phyloP scores from a whole-genome alignment of 2,329 filamentous ascomycete genomes.

The Fusarium sp. region DNA sequence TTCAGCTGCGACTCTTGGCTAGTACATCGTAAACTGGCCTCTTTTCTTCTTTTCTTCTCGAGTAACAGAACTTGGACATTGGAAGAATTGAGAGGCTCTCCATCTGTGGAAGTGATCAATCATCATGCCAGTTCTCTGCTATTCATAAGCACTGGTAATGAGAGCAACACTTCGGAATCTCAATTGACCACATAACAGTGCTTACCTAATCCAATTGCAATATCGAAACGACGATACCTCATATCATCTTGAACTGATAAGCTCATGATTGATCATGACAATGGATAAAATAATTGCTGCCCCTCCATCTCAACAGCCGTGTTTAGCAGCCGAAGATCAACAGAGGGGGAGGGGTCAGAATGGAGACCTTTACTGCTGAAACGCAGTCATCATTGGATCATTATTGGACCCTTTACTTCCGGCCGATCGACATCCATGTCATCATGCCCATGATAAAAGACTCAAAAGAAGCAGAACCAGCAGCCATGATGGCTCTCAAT shows the following conservation, averaged over 20 bases:
- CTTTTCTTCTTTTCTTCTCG: background rate
- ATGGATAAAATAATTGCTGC: slow-evolving; percentile 12
- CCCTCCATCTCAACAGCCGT: slow-evolving; percentile 46
- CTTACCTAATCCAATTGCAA: background rate
- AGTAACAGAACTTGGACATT: background rate
- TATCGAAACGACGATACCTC: background rate
- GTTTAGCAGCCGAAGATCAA: slow-evolving; percentile 45
- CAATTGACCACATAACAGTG: background rate
- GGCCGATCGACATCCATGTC: slow-evolving; percentile 33
- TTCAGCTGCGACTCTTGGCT: background rate
- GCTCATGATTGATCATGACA: slow-evolving; percentile 2
- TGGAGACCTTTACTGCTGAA: slow-evolving; percentile 32
- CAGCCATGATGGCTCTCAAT: slow-evolving; percentile 29
- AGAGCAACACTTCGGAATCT: background rate
- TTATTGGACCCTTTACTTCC: slow-evolving; percentile 14
- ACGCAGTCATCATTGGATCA: slow-evolving; percentile 42
- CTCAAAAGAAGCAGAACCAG: slow-evolving; percentile 4
- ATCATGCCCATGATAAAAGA: slow-evolving; percentile 41
- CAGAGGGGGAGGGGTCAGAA: slow-evolving; percentile 45
- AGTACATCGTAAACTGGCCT: background rate
- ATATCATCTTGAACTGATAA: background rate
- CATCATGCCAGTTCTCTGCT: background rate
- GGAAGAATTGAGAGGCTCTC: background rate
- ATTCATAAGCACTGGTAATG: background rate
- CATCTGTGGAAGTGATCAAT: background rate